Evolutionary conservation across 805 yeast species (phyloP), one percentile per base, ranked within the genome.

Genomic region (Saturnispora zaruensis): DNA sequence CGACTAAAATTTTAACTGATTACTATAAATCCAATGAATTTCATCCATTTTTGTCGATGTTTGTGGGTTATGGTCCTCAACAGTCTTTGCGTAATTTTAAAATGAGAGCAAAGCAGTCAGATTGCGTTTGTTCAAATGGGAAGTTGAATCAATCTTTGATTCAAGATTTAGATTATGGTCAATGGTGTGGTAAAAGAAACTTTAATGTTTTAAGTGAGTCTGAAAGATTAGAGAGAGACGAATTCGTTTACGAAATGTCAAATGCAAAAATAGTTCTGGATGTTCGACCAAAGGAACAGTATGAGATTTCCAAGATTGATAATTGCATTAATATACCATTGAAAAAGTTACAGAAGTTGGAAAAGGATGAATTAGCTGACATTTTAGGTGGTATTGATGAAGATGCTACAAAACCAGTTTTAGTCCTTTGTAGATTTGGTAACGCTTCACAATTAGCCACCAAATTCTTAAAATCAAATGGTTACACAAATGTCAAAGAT

Each of bases 371-470:
- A 9, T 13, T 59, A 3, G 51, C 57, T 2, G 34, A 37, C 13
- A 34, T 37, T 13, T 14, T 55, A 13, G 55, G 56, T 32, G 30
- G 5, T 2, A 23, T 48, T 37, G 34, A 49, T 4, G 44, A 46
- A 4, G 43, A 49, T 8, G 57, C 55, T 4, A 63, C 9, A 28
- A 28, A 9, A 16, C 24, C 40, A 8, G 23, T 85, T 0, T 75
- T 73, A 49, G 84, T 88, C 0, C 71, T 91, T 18, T 93, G 99
- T 65, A 73, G 97, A 30, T 81, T 74, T 60, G 99, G 99, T 8
- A 89, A 87, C 63, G 98, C 93, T 62, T 90, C 98, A 0, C 89
- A 86, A 59, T 64, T 79, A 16, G 95, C 96, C 0, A 81, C 85
- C 1, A 65, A 72, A 50, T 66, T 72, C 41, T 64, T 90, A 43